Evolutionary conservation across 495 filamentous ascomycete species (phyloP).

Genomic region (Parachaetomium inaequale): DNA sequence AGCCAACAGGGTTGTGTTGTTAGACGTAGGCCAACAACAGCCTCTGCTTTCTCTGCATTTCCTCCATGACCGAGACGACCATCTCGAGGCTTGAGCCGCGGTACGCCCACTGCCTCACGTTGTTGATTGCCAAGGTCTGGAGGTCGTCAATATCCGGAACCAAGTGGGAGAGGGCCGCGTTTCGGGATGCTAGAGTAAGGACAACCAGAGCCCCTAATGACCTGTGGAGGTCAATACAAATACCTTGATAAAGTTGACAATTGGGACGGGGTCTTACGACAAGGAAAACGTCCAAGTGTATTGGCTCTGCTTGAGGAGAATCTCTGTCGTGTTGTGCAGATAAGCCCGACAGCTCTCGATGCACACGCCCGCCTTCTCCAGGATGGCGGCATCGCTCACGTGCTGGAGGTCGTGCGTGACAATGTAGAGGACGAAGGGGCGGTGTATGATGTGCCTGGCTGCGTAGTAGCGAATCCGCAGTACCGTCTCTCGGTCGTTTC

Average conservation of each 20-base stretch:
- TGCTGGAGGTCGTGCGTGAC: conserved; percentile 5
- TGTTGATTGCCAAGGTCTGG: conserved; percentile 3
- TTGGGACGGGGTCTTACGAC: not conserved
- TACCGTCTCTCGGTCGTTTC: conserved; percentile 1
- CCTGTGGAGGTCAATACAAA: not conserved
- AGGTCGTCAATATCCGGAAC: conserved; percentile 5
- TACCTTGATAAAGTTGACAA: not conserved
- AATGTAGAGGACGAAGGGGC: conserved; percentile 4
- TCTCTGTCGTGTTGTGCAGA: not conserved
- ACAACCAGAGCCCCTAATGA: conserved; percentile 5
- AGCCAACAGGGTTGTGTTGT: not conserved
- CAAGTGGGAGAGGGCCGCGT: not conserved
- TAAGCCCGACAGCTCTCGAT: conserved; percentile 8
- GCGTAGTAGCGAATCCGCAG: conserved; percentile 10
- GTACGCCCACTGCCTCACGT: conserved; percentile 5
- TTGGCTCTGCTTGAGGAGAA: conserved; percentile 6
- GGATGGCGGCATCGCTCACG: not conserved
- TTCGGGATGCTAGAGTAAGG: conserved; percentile 2
- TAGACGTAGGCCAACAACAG: not conserved
- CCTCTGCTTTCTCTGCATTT: conserved; percentile 6
- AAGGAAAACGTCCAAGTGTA: conserved; percentile 11
- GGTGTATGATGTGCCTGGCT: conserved; percentile 8
- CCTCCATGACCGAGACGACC: conserved; percentile 7
- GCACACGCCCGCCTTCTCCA: conserved; percentile 4
- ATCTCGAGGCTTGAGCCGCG: conserved; percentile 5